Evolutionary conservation across 2,329 filamentous ascomycete genomes (phyloP), one percentile per base, ranked within the genome.

Genomic region (Aureobasidium sp.): DNA sequence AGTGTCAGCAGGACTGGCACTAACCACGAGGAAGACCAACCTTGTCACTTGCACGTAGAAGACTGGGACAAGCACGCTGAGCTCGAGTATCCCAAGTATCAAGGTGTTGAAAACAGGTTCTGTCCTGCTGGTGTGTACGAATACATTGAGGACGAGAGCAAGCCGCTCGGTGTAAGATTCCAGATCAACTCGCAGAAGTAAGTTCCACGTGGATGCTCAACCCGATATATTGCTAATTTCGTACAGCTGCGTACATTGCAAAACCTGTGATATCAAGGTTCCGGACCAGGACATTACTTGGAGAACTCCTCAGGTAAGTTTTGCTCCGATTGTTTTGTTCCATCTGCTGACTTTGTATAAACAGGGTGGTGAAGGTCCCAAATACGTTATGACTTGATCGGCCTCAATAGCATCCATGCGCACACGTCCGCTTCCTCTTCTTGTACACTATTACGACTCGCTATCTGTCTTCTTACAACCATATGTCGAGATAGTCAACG

Each of bases 251-350:
- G 96, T 99, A 66, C 94, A 99, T 77, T 99, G 94, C 83, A 99
- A 99, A 83, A 99, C 94, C 15, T 99, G 94, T 74, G 94, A 99
- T 75, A 99, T 99, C 79, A 99, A 99, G 79, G 93, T 91, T 16
- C 94, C 94, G 8, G 85, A 87, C 65, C 94, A 99, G 78, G 94
- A 97, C 72, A 97, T 99, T 76, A 97, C 63, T 39, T 74, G 91
- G 91, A 85, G 91, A 68, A 94, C 94, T 36, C 94, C 94, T 7
- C 91, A 97, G 73, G 92, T 57, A 53, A 27, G 58, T n/a, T 13
- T 30, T 27, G 6, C 6, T 44, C 9, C 5, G 3, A 8, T 32
- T 8, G 8, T 29, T 16, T 15, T 21, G 5, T 10, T 48, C 9
- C 34, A 48, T 37, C 5, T 29, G 29, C 47, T 48, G 27, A 61